Conservation (phyloP, 176 grass and related monocot genomes). For the Cenchrus fungigraminus region DNA sequence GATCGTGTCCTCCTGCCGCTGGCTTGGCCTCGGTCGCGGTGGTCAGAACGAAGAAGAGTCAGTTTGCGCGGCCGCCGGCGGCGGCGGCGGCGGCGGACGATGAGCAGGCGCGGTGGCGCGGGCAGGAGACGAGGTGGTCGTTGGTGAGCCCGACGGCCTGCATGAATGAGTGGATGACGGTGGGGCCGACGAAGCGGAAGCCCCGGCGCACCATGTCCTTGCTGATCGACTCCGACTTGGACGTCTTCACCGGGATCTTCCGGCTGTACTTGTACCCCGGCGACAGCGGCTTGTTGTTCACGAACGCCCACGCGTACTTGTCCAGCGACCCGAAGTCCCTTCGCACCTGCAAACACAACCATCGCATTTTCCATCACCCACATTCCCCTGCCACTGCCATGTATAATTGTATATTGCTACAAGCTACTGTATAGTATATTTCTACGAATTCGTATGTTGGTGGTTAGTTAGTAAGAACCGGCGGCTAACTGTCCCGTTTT, state of each 20-base stretch:
- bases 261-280: conserved; percentile 81
- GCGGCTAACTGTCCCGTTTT: conserved; percentile 29
- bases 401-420: not conserved
- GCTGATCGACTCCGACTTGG: conserved; percentile 98
- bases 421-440: not conserved
- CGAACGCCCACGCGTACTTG: conserved; percentile 90
- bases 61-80: not conserved
- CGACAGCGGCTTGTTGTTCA: conserved; percentile 81
- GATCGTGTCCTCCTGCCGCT: not conserved
- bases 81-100: not conserved
- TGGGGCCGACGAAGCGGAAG: conserved; percentile 89
- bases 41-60: not conserved
- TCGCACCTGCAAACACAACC: conserved; percentile 53
- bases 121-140: conserved; percentile 96
- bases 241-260: conserved; percentile 97
- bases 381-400: not conserved
- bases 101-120: conserved; percentile 66
- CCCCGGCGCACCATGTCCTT: conserved; percentile 95
- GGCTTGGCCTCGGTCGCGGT: not conserved
- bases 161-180: conserved; percentile 96
- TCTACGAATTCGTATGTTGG: not conserved
- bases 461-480: conserved; percentile 14
- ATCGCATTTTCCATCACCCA: not conserved
- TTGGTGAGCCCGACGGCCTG: conserved; percentile 94
- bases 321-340: conserved; percentile 66